Conservation (phyloP, 495 filamentous ascomycete species). For the Penicillium pancosmium region DNA sequence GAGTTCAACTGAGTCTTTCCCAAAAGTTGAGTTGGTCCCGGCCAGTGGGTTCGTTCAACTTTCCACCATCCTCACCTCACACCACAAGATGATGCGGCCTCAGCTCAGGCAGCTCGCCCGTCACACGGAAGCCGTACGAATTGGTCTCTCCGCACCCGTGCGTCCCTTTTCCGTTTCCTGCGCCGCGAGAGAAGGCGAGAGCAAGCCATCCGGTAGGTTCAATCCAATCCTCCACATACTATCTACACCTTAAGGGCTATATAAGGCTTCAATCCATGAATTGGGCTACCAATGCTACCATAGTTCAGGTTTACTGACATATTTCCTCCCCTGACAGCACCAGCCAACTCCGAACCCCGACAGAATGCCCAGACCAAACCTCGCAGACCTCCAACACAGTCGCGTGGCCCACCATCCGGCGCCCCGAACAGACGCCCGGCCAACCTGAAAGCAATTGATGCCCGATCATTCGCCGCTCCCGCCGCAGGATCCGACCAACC, state of each 20-base stretch:
- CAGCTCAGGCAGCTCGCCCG: constrained; percentile 27
- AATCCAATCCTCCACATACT: too few species aligned
- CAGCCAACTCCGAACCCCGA: constrained; percentile 4
- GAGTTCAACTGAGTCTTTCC: constrained; percentile 8
- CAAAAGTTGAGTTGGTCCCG: constrained; percentile 16
- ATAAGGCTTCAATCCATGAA: too few species aligned
- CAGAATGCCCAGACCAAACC: constrained; percentile 6
- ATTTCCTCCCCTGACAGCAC: neutral
- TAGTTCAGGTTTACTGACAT: too few species aligned
- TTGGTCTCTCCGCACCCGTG: constrained; percentile 16
- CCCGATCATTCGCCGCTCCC: constrained; percentile 43
- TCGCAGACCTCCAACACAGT: constrained; percentile 19
- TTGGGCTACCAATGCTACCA: too few species aligned
- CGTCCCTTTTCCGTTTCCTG: constrained; percentile 38
- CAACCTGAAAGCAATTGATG: constrained; percentile 36
- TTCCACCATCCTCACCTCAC: constrained; percentile 11
- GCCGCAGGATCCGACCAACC: constrained; percentile 30
- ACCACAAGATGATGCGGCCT: constrained; percentile 37
- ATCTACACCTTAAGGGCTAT: too few species aligned
- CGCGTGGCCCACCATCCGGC: constrained; percentile 24
- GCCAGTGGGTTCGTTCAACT: neutral
- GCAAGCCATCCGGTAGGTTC: constrained; percentile 31
- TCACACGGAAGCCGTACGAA: constrained; percentile 20
- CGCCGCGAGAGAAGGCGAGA: constrained; percentile 23
- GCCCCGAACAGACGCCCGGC: constrained; percentile 30